Evolutionary conservation across 202 grass and related monocot genomes (phyloP), one percentile per base, ranked within the genome.

Genomic region (Bolboschoenoplectus hybrid): DNA sequence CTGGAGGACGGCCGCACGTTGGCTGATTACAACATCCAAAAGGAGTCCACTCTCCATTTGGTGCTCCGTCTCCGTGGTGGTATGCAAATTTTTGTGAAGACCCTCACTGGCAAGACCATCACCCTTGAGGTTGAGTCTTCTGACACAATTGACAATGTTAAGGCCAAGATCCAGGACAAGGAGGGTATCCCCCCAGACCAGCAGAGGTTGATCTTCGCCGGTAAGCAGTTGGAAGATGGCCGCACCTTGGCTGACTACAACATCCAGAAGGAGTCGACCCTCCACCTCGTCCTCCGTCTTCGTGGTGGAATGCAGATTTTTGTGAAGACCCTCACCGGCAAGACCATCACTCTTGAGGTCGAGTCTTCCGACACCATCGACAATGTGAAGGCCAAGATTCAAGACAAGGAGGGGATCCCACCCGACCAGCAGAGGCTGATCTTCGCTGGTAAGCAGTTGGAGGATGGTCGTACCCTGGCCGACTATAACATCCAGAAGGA

Each of bases 401-500:
- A 90, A 38, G 88, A 92, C 34, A 91, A 91, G 89, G 92, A 93
- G 78, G 92, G 92, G 0, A 93, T 93, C 0, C 89, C 92, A 0
- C 92, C 89, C 0, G 87, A 93, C 85, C 92, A 91, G 89, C 92
- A 93, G 85, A 64, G 87, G 0, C 81, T 92, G 0, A 92, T 91
- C 86, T 91, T 91, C 0, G 83, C 89, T 0, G 89, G 89, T 2
- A 92, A 92, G 83, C 91, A 92, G 83, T 72, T 92, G 7, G 91
- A 92, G 79, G 91, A 92, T 9, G 91, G 91, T 1, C 80, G 88
- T 1, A 92, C 91, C 7, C 86, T 92, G 0, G 91, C 91, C 0
- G 92, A 93, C 2, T 93, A 93, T 56, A 93, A 91, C 17, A 93
- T 93, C 8, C 91, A 93, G 82, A 91, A 93, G 82, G 91, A 93